Percentiles rank a stretch among this genome's conserved stretches.
These are phyloP conservation scores for Seiridium unicorne DNA, from an alignment of 2,329 filamentous ascomycete species.

Conservation along the genomic window DNA sequence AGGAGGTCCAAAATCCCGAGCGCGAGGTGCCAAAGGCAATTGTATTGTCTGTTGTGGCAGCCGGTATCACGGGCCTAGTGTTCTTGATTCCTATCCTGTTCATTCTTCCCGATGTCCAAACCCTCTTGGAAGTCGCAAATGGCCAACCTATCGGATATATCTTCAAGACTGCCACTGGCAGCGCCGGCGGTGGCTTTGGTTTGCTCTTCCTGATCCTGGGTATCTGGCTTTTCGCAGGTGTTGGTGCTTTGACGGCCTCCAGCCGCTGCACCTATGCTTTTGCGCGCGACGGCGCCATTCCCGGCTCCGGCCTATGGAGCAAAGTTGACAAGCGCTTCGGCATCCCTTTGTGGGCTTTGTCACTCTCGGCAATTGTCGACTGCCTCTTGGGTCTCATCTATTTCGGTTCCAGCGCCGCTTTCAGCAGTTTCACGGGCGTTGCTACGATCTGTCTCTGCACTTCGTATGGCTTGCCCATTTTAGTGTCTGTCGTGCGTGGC, in stretches of 20 bases:
- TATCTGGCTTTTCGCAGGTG: constrained; percentile 74
- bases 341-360: constrained; percentile 68
- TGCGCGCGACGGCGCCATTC: constrained; percentile 72
- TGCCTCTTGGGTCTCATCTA: constrained; percentile 75
- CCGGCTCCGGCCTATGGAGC: constrained; percentile 65
- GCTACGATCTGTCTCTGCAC: constrained; percentile 76
- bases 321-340: constrained; percentile 63
- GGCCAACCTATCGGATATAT: constrained; percentile 74
- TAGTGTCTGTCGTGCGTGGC: constrained; percentile 66
- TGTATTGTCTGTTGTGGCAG: constrained; percentile 57
- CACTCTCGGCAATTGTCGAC: constrained; percentile 67
- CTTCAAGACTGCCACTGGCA: constrained; percentile 75
- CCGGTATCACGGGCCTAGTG: constrained; percentile 57
- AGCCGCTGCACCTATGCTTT: constrained; percentile 76
- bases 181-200: constrained; percentile 70
- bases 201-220: constrained; percentile 74
- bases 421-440: constrained; percentile 77
- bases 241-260: constrained; percentile 72
- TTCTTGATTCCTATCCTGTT: constrained; percentile 76
- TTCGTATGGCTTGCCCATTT: constrained; percentile 73
- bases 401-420: constrained; percentile 74
- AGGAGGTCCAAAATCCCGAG: constrained; percentile 68
- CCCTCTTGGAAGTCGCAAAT: constrained; percentile 64
- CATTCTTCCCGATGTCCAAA: constrained; percentile 66
- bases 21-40: constrained; percentile 71